Conservation (phyloP, 2,329 filamentous ascomycete species). For the Tolypocladium pustulatum region DNA sequence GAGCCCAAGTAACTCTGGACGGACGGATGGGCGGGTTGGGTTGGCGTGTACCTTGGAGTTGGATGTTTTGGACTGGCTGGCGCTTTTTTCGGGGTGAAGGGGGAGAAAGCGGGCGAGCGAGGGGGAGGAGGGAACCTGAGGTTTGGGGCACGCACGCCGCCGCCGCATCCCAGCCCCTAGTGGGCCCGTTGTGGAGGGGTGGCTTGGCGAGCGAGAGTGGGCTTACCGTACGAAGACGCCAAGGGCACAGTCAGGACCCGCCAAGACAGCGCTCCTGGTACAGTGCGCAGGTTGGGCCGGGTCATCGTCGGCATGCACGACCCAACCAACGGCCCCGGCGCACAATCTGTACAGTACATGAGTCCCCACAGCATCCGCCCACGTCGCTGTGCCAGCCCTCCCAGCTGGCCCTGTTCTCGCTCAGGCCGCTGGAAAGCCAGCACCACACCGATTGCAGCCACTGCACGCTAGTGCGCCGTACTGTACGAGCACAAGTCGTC, state of each 20-base stretch:
- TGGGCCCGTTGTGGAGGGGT: slow-evolving; percentile 3
- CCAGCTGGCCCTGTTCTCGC: background rate
- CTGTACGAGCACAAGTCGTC: background rate
- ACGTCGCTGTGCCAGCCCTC: background rate
- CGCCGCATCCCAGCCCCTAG: background rate
- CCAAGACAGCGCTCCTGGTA: too few relatives aligned
- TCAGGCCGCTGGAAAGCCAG: background rate
- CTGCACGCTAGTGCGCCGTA: background rate
- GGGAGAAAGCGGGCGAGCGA: slow-evolving; percentile 10
- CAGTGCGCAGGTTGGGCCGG: background rate
- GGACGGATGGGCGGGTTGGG: slow-evolving; percentile 1
- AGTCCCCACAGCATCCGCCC: background rate
- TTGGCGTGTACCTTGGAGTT: slow-evolving; percentile 15
- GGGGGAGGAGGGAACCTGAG: slow-evolving; percentile 1
- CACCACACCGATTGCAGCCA: slow-evolving; percentile 1
- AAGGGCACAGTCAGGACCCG: background rate
- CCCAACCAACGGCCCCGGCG: background rate
- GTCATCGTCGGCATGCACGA: background rate
- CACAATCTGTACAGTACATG: background rate
- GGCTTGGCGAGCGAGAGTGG: slow-evolving; percentile 2
- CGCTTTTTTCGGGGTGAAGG: slow-evolving; percentile 21
- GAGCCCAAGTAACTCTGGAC: slow-evolving; percentile 28
- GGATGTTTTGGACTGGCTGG: slow-evolving; percentile 27
- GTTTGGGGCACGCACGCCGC: slow-evolving; percentile 1
- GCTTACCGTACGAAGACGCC: background rate